phyloP scores from a whole-genome alignment of 2,329 filamentous ascomycete species.

The Monosporascus sp. region DNA sequence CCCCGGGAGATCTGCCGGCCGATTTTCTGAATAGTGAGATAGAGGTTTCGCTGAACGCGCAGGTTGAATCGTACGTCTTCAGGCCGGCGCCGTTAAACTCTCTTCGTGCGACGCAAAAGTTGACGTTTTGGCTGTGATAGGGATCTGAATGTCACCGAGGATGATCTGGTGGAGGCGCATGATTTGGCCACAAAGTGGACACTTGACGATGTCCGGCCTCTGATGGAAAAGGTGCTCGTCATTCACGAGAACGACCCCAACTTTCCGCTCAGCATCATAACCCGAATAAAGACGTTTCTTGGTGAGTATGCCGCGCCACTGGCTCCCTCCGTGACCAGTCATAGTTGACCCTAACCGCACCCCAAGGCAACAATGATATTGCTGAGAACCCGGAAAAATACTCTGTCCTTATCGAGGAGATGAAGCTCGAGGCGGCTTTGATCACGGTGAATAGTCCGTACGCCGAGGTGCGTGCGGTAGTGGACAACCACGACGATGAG shows the following conservation, averaged over 20 bases:
- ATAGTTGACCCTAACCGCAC: neutral
- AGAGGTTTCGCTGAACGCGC: neutral
- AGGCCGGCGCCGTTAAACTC: conserved; percentile 17
- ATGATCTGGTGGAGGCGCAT: conserved; percentile 18
- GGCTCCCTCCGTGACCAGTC: neutral
- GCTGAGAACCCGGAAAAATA: conserved; percentile 33
- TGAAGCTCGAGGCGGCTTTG: conserved; percentile 29
- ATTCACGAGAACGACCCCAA: conserved; percentile 43
- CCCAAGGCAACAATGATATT: conserved; percentile 10
- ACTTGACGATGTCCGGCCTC: conserved; percentile 18
- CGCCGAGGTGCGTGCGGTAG: conserved; percentile 39
- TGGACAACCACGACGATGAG: conserved; percentile 50
- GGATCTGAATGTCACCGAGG: conserved; percentile 20
- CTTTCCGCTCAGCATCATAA: conserved; percentile 36
- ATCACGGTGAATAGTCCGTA: conserved; percentile 32
- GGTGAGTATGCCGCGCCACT: conserved; percentile 8
- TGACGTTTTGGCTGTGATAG: conserved; percentile 3
- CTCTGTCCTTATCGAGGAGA: conserved; percentile 25
- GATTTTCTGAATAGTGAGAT: neutral
- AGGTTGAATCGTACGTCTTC: conserved; percentile 19
- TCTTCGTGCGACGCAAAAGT: conserved; percentile 10
- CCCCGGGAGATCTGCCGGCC: neutral
- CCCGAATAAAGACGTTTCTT: conserved; percentile 36
- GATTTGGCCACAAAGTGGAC: conserved; percentile 15
- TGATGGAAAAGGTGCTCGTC: conserved; percentile 33